A percentile compares a stretch with the other conserved stretches of the same genome.
Evolutionary conservation across 805 yeast genomes (phyloP).

Genomic region (Helenozyma rhizophorensis): DNA sequence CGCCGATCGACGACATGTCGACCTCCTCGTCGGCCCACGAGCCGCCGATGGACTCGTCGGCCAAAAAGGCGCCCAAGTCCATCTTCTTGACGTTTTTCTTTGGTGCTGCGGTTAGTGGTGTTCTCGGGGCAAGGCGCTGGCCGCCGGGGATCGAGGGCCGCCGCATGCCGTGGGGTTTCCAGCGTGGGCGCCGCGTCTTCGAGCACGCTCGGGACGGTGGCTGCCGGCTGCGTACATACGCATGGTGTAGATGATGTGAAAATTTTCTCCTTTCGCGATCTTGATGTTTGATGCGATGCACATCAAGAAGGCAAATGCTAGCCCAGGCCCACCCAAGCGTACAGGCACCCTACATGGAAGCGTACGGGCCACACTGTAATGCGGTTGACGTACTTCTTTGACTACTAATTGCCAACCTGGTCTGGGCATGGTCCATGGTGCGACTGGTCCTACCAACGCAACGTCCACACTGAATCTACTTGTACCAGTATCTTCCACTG

Average conservation of each 20-base stretch:
- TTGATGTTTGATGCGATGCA: too few species aligned
- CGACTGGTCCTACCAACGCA: too few species aligned
- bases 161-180: background rate
- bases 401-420: too few species aligned
- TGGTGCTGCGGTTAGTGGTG: slow-evolving; percentile 27
- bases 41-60: slow-evolving; percentile 68
- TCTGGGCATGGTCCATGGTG: too few species aligned
- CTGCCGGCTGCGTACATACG: slow-evolving; percentile 8
- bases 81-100: slow-evolving; percentile 60
- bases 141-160: background rate
- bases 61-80: slow-evolving; percentile 83
- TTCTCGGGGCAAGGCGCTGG: background rate
- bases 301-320: too few species aligned
- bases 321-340: too few species aligned
- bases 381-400: too few species aligned
- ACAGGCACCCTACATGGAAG: too few species aligned
- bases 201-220: background rate
- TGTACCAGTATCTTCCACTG: too few species aligned
- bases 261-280: slow-evolving; percentile 3
- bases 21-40: slow-evolving; percentile 87
- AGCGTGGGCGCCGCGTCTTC: background rate
- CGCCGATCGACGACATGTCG: slow-evolving; percentile 61
- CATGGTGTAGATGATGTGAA: slow-evolving; percentile 6
- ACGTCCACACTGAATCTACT: too few species aligned
- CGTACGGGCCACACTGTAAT: too few species aligned